Base-by-base conservation (phyloP, 2,329 filamentous ascomycete species). In the Ceratocystis lukuohia region DNA sequence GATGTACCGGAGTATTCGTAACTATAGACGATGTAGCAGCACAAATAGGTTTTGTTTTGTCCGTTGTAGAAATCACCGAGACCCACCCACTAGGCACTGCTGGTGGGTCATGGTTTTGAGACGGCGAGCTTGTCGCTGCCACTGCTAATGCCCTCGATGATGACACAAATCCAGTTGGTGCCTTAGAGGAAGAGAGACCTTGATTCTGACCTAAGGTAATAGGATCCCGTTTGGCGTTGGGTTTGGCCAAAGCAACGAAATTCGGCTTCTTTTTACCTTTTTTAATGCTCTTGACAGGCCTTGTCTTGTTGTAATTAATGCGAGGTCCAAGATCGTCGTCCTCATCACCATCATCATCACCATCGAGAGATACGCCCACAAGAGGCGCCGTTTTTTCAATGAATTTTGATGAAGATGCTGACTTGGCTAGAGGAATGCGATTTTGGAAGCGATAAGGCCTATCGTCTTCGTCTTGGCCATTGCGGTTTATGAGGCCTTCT, bases 401-500 rank as follows among this genome's bases (percentile, higher is more conserved):
- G 3, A 28, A 28, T 4, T 10, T 30, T 3, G 12, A 15, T 7
- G 57, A 50, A 28, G 25, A 10, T 2, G 28, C n/a, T 53, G 63
- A 30, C 12, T 57, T 53, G 6, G 6, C 17, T 12, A n/a, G 1
- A 22, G 37, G 33, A 8, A 41, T 59, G 28, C 46, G 1, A 78
- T 74, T 70, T 88, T 84, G 2, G 83, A 84, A 28, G 78, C 78
- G 71, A 83, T 87, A 0, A 33, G 56, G 15, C 20, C 33, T 20
- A 15, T 59, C 56, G 10, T 37, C 56, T 1, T n/a, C 15, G 8
- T 59, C 56, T n/a, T 59, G 56, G 5, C 30, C 41, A 50, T 17
- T 37, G 7, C 46, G 20, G 30, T 20, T 25, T n/a, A 30, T 12
- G 6, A 33, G 48, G 12, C 17, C 56, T 59, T 59, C 15, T 3